Base-by-base conservation (phyloP, 305 asterid species). In the Fraxinus paxiana region DNA sequence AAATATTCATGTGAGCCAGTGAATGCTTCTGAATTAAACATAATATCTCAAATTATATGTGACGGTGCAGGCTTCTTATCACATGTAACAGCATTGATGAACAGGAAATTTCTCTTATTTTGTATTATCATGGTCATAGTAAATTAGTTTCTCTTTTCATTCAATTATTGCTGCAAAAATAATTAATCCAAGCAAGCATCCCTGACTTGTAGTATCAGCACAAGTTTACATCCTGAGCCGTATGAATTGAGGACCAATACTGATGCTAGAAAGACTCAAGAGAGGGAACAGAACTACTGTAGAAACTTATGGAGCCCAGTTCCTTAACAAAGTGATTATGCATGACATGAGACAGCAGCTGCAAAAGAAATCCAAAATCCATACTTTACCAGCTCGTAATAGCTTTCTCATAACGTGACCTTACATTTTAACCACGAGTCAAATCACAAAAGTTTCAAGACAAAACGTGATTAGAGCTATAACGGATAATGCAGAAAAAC, bases 391-490 rank as follows among this genome's bases (percentile, higher is more conserved):
- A 84, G 46, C 35, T 38, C n/a, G 46, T 24, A 69, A 70, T 63
- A 80, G 67, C 82, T 15, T 22, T 24, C n/a, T 75, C 35, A 65
- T 46, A 54, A 35, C 56, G 61, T 76, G 15, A 43, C 17, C 74
- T 48, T 41, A 81, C 63, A 77, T 72, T 46, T 80, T 73, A 76
- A 56, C 72, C 76, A 77, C 61, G 63, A 10, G 31, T 76, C 63
- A 37, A 84, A 41, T 63, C 76, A 51, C 38, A 61, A 80, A 30
- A 65, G 73, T 41, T 28, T 72, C 73, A 43, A 78, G 81, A 54
- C 9, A 82, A 43, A 73, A 80, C 7, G 10, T 69, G 73, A 79
- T 31, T 20, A 76, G 30, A 38, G 63, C 48, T 70, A 24, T 48
- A 78, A 48, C 51, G 26, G 75, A 38, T 67, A 33, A 17, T 78